A percentile compares a stretch with the other conserved stretches of the same genome.
These are phyloP conservation scores for Miamiensis avidus DNA, from an alignment of 169 alveolate species.

Conservation along the genomic window DNA sequence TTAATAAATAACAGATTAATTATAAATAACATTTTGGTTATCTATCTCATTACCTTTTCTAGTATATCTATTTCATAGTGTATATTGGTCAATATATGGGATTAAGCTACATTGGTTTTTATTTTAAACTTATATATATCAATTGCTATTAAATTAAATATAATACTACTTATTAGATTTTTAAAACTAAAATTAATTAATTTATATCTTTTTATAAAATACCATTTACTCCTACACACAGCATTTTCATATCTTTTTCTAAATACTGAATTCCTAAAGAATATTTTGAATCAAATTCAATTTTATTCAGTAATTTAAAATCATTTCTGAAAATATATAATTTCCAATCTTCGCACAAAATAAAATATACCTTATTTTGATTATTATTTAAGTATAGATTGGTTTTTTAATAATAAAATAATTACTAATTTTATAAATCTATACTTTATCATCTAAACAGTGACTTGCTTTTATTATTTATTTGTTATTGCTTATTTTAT, in stretches of 20 bases:
- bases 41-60: not conserved
- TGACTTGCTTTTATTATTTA: not conserved
- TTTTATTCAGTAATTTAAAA: not conserved
- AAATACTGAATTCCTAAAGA: conserved; percentile 15
- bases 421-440: too few relatives aligned
- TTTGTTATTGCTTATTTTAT: not conserved
- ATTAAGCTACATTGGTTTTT: not conserved
- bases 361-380: conserved; percentile 9
- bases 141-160: conserved; percentile 11
- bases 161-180: too few relatives aligned
- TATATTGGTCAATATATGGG: not conserved
- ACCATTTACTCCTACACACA: conserved; percentile 24
- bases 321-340: conserved; percentile 16
- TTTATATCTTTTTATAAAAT: not conserved
- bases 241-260: not conserved
- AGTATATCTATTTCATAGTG: not conserved
- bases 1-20: not conserved
- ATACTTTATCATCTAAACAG: not conserved
- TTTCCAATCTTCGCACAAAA: conserved; percentile 29
- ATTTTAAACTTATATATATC: conserved; percentile 15
- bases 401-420: too few relatives aligned
- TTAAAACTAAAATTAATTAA: too few relatives aligned
- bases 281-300: conserved; percentile 35
- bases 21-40: not conserved
- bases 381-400: too few relatives aligned